phyloP scores from a whole-genome alignment of 805 yeast species.

The Teunomyces funiuensis region DNA sequence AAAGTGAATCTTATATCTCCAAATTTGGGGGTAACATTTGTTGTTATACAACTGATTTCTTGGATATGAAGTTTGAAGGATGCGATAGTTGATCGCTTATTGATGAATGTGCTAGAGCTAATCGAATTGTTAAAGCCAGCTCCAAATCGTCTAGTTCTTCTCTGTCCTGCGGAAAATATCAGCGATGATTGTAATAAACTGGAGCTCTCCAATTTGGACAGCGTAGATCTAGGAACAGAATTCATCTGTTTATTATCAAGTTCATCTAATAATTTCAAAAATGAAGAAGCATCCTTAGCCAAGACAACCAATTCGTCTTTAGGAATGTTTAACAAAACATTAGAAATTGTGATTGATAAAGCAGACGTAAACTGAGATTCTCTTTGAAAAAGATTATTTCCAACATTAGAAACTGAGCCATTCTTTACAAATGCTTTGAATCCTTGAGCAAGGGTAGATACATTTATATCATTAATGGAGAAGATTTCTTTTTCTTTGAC shows the following conservation, averaged over 20 bases:
- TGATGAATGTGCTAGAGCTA: conserved; percentile 16
- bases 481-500: conserved; percentile 15
- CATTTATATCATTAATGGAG: conserved; percentile 24
- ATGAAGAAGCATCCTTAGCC: neutral
- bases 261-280: neutral
- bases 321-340: conserved; percentile 13
- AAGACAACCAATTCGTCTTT: conserved; percentile 9
- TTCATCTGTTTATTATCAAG: conserved; percentile 8
- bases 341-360: conserved; percentile 14
- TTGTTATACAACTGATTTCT: conserved; percentile 17
- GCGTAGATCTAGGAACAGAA: conserved; percentile 13
- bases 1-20: conserved; percentile 23
- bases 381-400: conserved; percentile 18
- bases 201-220: neutral
- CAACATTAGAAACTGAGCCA: conserved; percentile 9
- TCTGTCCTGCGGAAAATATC: conserved; percentile 7
- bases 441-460: conserved; percentile 24
- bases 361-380: conserved; percentile 18
- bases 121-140: conserved; percentile 8
- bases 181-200: neutral
- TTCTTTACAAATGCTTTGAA: conserved; percentile 24
- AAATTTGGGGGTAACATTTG: conserved; percentile 20
- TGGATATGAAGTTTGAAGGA: conserved; percentile 31
- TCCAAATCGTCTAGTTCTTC: conserved; percentile 17
- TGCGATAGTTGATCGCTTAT: conserved; percentile 38